Base-by-base conservation (phyloP, 768 basidiomycete species). In the Coprinopsis cinerea region DNA sequence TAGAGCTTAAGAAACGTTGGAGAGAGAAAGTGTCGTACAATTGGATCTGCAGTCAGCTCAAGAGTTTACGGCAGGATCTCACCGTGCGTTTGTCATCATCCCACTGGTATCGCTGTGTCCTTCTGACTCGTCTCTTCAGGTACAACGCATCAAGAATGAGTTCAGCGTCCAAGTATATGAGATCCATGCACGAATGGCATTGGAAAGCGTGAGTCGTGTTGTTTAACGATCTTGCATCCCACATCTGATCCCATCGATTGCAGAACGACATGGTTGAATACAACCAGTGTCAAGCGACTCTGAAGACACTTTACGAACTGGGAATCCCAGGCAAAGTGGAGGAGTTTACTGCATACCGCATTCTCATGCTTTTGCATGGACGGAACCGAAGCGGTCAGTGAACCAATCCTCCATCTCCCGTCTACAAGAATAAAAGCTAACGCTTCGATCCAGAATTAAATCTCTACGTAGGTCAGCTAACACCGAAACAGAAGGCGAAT, bases 191-290 rank as follows among this genome's bases (percentile, higher is more conserved):
- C 83, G 96, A 27, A 95, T 98, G 75, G 96, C 96, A 37, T 73
- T 99, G 32, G 59, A 65, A 51, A 62, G 60, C 53, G 64, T 64
- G 25, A 50, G 63, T 57, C 22, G 42, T 44, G 39, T 22, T 40
- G 17, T 22, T n/a, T n/a, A n/a, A 26, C 45, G 26, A 41, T 47
- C 26, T 11, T 22, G 22, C 25, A 22, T 43, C 2, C 41, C 14
- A 30, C 13, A 36, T 20, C 49, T 45, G 48, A 50, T 49, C 25
- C 44, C 34, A 25, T 34, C 4, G 37, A 34, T 35, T 50, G 13
- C 67, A 99, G 95, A 81, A 77, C 61, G 96, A 99, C 66, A 88
- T 99, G 77, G 93, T 96, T 56, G 96, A 99, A 78, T 98, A 95
- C 64, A 98, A 96, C 66, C 90, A 94, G 67, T 99, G 96, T 68